phyloP scores from a whole-genome alignment of 164 flowering plant genomes.

The Dillenia suffruticosa region DNA sequence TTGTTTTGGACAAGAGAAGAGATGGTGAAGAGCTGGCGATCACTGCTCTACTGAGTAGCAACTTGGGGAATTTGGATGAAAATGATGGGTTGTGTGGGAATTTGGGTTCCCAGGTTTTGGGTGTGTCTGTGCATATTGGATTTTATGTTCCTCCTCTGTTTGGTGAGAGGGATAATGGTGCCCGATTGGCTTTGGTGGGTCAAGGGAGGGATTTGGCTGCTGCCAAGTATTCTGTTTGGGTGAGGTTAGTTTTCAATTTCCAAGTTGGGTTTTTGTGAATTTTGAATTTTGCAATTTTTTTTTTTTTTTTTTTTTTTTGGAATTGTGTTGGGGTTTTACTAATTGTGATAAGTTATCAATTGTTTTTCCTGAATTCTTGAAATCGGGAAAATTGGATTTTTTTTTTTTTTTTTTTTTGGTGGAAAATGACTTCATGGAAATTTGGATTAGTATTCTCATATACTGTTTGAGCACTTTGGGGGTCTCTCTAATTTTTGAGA shows the following conservation, averaged over 20 bases:
- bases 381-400: not conserved
- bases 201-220: slow-evolving; percentile 58
- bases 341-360: not conserved
- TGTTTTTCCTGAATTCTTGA: too few species aligned
- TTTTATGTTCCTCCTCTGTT: slow-evolving; percentile 51
- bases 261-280: not conserved
- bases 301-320: too few species aligned
- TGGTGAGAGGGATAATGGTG: slow-evolving; percentile 48
- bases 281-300: not conserved
- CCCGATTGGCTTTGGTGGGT: slow-evolving; percentile 73
- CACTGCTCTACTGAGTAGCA: slow-evolving; percentile 51
- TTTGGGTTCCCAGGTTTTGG: slow-evolving; percentile 27
- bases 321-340: slow-evolving; percentile 2
- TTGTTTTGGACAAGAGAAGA: slow-evolving; percentile 30
- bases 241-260: slow-evolving; percentile 42
- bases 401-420: not conserved
- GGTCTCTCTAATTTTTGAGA: too few species aligned
- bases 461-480: too few species aligned
- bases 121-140: slow-evolving; percentile 63
- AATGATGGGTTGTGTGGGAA: slow-evolving; percentile 14
- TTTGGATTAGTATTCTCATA: too few species aligned
- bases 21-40: slow-evolving; percentile 58
- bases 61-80: slow-evolving; percentile 20
- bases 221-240: slow-evolving; percentile 90
- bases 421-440: too few species aligned